phyloP scores from a whole-genome alignment of 352 stramenopile species.

The Elongisporangium undulatum region DNA sequence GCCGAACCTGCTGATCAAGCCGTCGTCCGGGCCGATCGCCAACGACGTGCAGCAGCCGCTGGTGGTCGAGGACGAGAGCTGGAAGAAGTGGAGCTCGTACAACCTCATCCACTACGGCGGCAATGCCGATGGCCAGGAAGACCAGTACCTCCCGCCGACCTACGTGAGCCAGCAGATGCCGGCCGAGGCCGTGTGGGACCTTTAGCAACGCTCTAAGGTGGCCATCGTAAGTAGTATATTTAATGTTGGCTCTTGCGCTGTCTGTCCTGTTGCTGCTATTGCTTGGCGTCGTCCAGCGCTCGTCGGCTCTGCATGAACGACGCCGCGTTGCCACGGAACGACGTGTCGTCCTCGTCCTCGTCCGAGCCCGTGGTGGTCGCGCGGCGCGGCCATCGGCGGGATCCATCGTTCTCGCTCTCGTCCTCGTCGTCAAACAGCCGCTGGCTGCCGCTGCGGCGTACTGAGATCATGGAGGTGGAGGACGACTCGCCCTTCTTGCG shows the following conservation, averaged over 20 bases:
- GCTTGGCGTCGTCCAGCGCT: neutral
- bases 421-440: neutral
- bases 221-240: neutral
- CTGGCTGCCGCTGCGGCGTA: neutral
- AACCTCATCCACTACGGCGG: slow-evolving; percentile 55
- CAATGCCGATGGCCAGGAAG: slow-evolving; percentile 25
- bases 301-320: neutral
- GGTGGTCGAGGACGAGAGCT: slow-evolving; percentile 80
- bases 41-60: slow-evolving; percentile 36
- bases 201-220: slow-evolving; percentile 16
- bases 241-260: neutral
- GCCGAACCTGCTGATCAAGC: neutral
- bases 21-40: neutral
- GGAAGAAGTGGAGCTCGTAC: slow-evolving; percentile 76
- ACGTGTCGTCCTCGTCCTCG: neutral
- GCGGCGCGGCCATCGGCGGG: neutral
- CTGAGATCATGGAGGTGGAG: neutral
- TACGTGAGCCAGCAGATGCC: slow-evolving; percentile 49
- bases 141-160: slow-evolving; percentile 36
- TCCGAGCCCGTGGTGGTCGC: neutral
- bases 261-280: neutral
- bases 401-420: neutral
- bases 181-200: slow-evolving; percentile 71
- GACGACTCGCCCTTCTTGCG: neutral
- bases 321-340: neutral